These are phyloP conservation scores for Coemansia sp. DNA, from an alignment of 192 early-diverging fungal genomes.

Conservation along the genomic window DNA sequence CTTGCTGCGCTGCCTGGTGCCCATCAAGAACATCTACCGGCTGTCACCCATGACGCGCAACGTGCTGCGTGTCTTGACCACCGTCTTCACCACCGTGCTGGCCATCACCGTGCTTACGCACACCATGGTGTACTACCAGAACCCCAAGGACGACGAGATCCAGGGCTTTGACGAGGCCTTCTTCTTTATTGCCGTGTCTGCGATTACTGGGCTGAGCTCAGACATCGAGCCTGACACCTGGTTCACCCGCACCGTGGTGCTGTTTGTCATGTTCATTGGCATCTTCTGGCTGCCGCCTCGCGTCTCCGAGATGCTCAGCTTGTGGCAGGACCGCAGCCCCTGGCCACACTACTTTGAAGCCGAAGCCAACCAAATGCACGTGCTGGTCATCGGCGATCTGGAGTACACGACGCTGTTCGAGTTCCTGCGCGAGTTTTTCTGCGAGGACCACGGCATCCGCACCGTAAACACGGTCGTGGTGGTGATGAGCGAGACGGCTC, in stretches of 20 bases:
- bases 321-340: slow-evolving; percentile 59
- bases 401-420: slow-evolving; percentile 60
- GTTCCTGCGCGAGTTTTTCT: slow-evolving; percentile 78
- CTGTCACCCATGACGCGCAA: slow-evolving; percentile 63
- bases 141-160: slow-evolving; percentile 41
- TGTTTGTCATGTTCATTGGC: slow-evolving; percentile 72
- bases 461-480: slow-evolving; percentile 68
- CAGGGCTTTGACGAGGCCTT: slow-evolving; percentile 59
- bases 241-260: slow-evolving; percentile 56
- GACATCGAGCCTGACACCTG: slow-evolving; percentile 61
- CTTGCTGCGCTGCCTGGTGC: slow-evolving; percentile 57
- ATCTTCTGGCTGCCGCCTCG: slow-evolving; percentile 66
- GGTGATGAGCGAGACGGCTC: slow-evolving; percentile 61
- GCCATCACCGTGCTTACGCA: slow-evolving; percentile 72
- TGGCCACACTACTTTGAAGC: slow-evolving; percentile 58
- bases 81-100: slow-evolving; percentile 68
- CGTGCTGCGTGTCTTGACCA: slow-evolving; percentile 55
- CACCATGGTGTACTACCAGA: slow-evolving; percentile 61
- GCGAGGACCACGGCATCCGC: slow-evolving; percentile 68
- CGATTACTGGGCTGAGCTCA: slow-evolving; percentile 66
- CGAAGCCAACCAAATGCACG: slow-evolving; percentile 56
- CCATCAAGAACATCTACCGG: slow-evolving; percentile 63
- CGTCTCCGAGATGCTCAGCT: slow-evolving; percentile 61
- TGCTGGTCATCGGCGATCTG: slow-evolving; percentile 66
- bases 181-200: slow-evolving; percentile 58